These are phyloP conservation scores for Microstroma glucosiphilum DNA, from an alignment of 1,284 basidiomycete species.

Conservation along the genomic window DNA sequence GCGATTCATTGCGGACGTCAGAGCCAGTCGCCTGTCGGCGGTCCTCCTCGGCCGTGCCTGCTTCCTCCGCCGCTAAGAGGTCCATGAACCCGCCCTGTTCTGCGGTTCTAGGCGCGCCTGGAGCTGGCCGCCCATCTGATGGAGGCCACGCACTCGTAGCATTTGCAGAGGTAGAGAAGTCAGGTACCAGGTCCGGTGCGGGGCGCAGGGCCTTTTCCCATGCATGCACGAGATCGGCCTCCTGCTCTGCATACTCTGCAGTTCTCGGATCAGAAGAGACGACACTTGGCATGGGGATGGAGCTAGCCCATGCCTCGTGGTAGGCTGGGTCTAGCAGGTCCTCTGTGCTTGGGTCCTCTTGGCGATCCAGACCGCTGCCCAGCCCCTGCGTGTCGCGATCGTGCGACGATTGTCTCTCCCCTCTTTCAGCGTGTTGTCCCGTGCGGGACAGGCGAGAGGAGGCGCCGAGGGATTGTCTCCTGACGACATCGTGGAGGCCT, in stretches of 20 bases:
- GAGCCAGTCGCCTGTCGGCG: no score
- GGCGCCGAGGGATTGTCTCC: background rate
- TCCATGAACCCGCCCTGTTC: conserved; percentile 5
- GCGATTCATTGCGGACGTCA: no score
- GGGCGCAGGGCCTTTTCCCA: background rate
- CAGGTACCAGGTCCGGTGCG: background rate
- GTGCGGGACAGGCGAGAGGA: background rate
- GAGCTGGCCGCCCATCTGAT: background rate
- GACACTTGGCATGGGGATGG: background rate
- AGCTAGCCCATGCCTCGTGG: conserved; percentile 5
- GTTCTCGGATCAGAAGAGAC: background rate
- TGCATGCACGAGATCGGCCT: background rate
- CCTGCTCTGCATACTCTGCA: background rate
- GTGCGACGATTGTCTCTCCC: no score
- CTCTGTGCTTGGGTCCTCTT: no score
- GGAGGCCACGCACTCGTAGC: background rate
- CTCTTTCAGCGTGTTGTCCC: background rate
- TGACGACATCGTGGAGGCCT: conserved; percentile 2
- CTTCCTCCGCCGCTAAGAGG: conserved; percentile 3
- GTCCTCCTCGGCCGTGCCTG: background rate
- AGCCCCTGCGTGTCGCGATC: no score
- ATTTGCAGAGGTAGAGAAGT: background rate
- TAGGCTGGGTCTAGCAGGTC: conserved; percentile 6
- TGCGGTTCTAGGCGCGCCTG: background rate
- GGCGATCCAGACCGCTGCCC: no score